Evolutionary conservation across 2,329 filamentous ascomycete species (phyloP).

Genomic region (Ceratocystis papillata): DNA sequence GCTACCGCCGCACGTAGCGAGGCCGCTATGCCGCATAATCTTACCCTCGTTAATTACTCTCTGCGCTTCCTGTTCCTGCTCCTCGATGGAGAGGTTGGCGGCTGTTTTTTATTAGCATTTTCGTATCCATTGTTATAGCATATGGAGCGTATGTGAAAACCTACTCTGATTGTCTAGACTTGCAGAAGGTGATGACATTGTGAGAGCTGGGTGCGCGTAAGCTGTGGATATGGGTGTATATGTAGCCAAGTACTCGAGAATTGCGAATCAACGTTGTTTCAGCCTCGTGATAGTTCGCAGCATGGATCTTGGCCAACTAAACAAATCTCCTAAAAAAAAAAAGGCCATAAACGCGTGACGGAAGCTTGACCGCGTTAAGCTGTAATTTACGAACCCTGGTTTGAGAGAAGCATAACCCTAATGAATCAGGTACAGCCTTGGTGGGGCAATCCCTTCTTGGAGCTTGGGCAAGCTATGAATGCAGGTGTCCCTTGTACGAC

Average conservation of each 20-base stretch:
- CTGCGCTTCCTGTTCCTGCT: slow-evolving; percentile 62
- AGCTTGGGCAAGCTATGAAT: not conserved
- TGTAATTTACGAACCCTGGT: not conserved
- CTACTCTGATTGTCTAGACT: slow-evolving; percentile 22
- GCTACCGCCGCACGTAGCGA: not conserved
- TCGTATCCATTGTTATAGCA: not conserved
- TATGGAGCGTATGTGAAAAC: not conserved
- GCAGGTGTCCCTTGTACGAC: not conserved
- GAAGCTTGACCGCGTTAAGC: slow-evolving; percentile 8
- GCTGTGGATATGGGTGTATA: not conserved
- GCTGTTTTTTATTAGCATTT: slow-evolving; percentile 24
- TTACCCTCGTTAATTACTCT: slow-evolving; percentile 88
- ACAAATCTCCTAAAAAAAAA: not conserved
- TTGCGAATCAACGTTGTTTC: not conserved
- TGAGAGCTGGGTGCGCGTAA: not conserved
- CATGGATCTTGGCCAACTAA: not conserved
- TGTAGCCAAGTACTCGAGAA: not conserved
- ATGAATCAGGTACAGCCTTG: not conserved
- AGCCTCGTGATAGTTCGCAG: slow-evolving; percentile 1
- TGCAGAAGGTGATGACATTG: slow-evolving; percentile 16
- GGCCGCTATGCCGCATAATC: not conserved
- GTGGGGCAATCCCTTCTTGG: not conserved
- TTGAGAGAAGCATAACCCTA: not conserved
- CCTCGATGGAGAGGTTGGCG: slow-evolving; percentile 42
- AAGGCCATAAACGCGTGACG: not conserved